phyloP scores from a whole-genome alignment of 306 rosid genomes.

The Datisca glomerata region DNA sequence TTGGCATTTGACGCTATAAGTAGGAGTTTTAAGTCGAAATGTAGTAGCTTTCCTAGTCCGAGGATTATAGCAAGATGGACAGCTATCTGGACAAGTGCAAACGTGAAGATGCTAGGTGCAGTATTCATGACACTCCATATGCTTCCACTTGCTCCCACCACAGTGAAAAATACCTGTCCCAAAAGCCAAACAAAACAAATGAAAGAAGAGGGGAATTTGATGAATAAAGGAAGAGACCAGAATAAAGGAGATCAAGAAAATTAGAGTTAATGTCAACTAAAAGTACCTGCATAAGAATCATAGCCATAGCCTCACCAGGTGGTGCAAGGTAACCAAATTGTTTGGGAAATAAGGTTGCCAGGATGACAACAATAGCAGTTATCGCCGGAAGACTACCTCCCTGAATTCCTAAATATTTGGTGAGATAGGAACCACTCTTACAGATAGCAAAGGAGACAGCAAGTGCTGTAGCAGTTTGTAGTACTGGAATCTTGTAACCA shows the following conservation, averaged over 20 bases:
- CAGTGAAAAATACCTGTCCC: constrained; percentile 32
- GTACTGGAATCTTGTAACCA: constrained; percentile 22
- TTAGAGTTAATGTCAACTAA: background rate
- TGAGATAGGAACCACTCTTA: constrained; percentile 25
- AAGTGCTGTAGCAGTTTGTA: constrained; percentile 26
- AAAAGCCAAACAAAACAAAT: background rate
- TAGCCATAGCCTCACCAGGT: constrained; percentile 39
- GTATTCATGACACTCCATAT: constrained; percentile 33
- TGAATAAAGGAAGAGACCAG: background rate
- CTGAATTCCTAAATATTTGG: constrained; percentile 28
- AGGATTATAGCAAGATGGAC: constrained; percentile 33
- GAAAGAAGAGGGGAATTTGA: background rate
- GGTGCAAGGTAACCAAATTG: constrained; percentile 32
- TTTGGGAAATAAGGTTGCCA: constrained; percentile 31
- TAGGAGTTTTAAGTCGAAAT: constrained; percentile 27
- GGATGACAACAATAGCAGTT: constrained; percentile 29
- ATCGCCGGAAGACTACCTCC: constrained; percentile 39
- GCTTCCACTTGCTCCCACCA: constrained; percentile 41
- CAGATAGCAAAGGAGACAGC: constrained; percentile 36
- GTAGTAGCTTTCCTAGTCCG: constrained; percentile 33
- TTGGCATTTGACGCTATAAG: constrained; percentile 49
- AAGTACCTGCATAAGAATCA: constrained; percentile 34
- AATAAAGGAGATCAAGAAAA: background rate
- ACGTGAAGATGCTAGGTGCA: constrained; percentile 34
- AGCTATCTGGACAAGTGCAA: constrained; percentile 24